These are phyloP conservation scores for Collybiopsis confluens DNA, from an alignment of 768 basidiomycete species.

Conservation along the genomic window DNA sequence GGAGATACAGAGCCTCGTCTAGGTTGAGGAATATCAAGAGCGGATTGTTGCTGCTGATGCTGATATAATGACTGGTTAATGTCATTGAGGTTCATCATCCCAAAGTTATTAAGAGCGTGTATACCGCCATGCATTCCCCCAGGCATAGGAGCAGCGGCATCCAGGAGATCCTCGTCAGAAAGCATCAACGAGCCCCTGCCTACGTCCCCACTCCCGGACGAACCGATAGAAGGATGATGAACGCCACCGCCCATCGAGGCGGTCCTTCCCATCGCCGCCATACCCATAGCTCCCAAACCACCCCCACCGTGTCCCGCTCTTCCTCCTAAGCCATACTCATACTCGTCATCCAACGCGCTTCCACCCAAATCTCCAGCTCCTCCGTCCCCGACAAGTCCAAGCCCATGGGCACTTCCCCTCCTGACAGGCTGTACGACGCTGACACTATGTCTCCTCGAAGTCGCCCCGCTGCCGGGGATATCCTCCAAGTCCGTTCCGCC, in stretches of 20 bases:
- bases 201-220: slow-evolving; percentile 11
- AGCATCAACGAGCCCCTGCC: slow-evolving; percentile 61
- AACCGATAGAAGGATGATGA: not conserved
- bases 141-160: slow-evolving; percentile 42
- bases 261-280: slow-evolving; percentile 3
- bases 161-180: slow-evolving; percentile 68
- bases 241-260: not conserved
- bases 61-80: slow-evolving; percentile 20
- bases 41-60: slow-evolving; percentile 1
- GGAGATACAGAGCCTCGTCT: slow-evolving; percentile 21
- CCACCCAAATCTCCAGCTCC: not conserved
- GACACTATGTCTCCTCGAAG: slow-evolving; percentile 79
- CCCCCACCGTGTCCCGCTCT: not conserved
- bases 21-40: slow-evolving; percentile 32
- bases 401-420: slow-evolving; percentile 44
- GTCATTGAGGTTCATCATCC: slow-evolving; percentile 46
- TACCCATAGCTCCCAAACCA: not conserved
- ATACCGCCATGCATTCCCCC: not conserved
- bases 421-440: slow-evolving; percentile 76
- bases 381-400: slow-evolving; percentile 19
- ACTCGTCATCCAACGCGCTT: slow-evolving; percentile 9
- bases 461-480: slow-evolving; percentile 63
- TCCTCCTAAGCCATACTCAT: not conserved
- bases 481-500: slow-evolving; percentile 3
- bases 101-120: slow-evolving; percentile 28